These are phyloP conservation scores for Cercospora sojina DNA, from an alignment of 2,329 filamentous ascomycete genomes.

Conservation along the genomic window DNA sequence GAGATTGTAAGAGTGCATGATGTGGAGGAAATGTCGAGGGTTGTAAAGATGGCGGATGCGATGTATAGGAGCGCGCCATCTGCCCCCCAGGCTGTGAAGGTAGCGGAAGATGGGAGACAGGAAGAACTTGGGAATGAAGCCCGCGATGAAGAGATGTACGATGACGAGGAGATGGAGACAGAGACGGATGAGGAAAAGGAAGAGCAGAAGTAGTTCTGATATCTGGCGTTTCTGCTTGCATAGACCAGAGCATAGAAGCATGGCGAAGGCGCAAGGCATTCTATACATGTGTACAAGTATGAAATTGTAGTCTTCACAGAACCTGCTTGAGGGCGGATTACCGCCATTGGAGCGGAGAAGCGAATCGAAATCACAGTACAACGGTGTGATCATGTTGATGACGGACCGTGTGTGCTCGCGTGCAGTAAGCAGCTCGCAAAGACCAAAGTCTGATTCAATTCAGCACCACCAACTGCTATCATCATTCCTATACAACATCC, in stretches of 20 bases:
- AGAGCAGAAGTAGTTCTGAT: neutral
- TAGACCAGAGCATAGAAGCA: neutral
- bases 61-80: constrained; percentile 49
- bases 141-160: neutral
- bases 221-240: neutral
- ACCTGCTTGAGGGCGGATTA: neutral
- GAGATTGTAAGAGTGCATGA: constrained; percentile 94
- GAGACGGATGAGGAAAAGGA: neutral
- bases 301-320: neutral
- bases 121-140: neutral
- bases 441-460: neutral
- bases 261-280: neutral
- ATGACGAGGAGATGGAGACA: neutral
- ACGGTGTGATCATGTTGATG: neutral
- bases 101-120: neutral
- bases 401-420: neutral
- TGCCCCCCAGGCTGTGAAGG: neutral
- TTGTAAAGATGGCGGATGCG: constrained; percentile 86
- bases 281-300: neutral
- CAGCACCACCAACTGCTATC: neutral
- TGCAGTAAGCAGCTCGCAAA: neutral
- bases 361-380: neutral
- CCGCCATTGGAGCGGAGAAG: neutral
- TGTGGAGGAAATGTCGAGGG: constrained; percentile 78
- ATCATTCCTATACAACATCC: neutral